Percentiles rank a stretch among this genome's conserved stretches.
phyloP scores from a whole-genome alignment of 1,284 basidiomycete genomes.

The Cryptococcus amylolentus region DNA sequence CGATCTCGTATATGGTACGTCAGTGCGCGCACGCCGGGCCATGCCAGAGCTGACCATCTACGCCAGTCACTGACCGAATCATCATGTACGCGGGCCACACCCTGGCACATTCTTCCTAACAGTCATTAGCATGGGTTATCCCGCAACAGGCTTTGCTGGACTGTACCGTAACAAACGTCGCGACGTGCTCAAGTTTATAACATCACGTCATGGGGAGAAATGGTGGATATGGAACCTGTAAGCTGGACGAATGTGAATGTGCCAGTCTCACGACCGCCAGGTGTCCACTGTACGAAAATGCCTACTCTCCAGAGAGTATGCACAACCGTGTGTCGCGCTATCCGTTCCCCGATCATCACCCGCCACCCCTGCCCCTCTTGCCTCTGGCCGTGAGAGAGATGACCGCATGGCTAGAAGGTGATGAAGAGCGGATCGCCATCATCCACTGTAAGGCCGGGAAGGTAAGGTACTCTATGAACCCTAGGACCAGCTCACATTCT shows the following conservation, averaged over 20 bases:
- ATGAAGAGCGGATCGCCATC: slow-evolving; percentile 68
- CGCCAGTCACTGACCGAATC: slow-evolving; percentile 52
- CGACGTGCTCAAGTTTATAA: slow-evolving; percentile 73
- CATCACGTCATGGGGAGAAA: slow-evolving; percentile 66
- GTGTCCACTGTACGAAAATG: slow-evolving; percentile 62
- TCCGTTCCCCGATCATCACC: slow-evolving; percentile 84
- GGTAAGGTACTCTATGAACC: slow-evolving; percentile 8
- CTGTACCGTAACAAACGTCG: slow-evolving; percentile 76
- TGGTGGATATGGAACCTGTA: slow-evolving; percentile 82
- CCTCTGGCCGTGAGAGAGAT: slow-evolving; percentile 75
- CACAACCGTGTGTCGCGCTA: slow-evolving; percentile 67
- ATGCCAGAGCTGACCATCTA: slow-evolving; percentile 8
- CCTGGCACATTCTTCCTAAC: neutral
- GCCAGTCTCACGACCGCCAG: slow-evolving; percentile 13
- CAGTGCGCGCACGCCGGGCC: neutral
- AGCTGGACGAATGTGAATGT: neutral
- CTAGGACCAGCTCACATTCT: neutral
- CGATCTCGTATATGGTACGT: slow-evolving; percentile 75
- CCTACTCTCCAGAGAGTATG: slow-evolving; percentile 52
- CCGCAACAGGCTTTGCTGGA: slow-evolving; percentile 72
- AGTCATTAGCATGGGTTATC: slow-evolving; percentile 59
- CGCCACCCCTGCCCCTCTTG: slow-evolving; percentile 76
- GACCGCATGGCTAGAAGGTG: slow-evolving; percentile 67
- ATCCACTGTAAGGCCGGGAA: slow-evolving; percentile 80
- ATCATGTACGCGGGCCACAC: slow-evolving; percentile 56